phyloP scores from a whole-genome alignment of 1,284 basidiomycete genomes.

The Cutaneotrichosporon daszewskae region DNA sequence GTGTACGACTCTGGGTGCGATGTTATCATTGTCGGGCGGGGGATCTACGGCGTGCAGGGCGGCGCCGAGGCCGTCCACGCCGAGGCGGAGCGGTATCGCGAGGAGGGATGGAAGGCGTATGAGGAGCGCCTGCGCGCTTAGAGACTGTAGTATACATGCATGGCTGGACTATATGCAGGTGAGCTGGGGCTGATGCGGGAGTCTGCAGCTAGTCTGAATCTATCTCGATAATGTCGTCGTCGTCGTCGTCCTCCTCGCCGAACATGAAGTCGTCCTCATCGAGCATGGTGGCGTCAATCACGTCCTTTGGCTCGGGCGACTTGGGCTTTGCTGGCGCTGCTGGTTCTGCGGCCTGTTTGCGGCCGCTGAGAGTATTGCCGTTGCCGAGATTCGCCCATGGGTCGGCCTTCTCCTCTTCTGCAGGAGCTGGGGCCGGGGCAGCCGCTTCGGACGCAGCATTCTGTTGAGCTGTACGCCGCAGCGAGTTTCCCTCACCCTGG shows the following conservation, averaged over 20 bases:
- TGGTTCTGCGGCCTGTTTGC: conserved; percentile 8
- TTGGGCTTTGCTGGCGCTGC: conserved; percentile 3
- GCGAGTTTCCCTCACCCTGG: conserved; percentile 36
- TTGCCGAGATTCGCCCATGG: conserved; percentile 44
- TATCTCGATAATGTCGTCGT: conserved; percentile 41
- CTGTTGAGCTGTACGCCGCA: conserved; percentile 18
- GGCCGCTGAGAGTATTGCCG: conserved; percentile 33
- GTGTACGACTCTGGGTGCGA: conserved; percentile 83
- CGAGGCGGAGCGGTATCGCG: conserved; percentile 76
- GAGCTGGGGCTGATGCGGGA: not conserved
- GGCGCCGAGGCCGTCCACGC: conserved; percentile 57
- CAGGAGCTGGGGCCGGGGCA: not conserved
- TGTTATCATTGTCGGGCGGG: conserved; percentile 95
- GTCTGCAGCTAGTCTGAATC: conserved; percentile 35
- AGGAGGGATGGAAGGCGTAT: conserved; percentile 91
- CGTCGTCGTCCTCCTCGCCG: conserved; percentile 27
- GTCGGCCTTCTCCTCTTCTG: conserved; percentile 28
- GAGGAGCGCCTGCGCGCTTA: conserved; percentile 49
- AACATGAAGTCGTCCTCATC: conserved; percentile 43
- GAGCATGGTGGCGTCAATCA: conserved; percentile 42
- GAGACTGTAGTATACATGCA: conserved; percentile 12
- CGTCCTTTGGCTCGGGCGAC: conserved; percentile 20
- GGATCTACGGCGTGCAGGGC: conserved; percentile 71
- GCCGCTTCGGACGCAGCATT: conserved; percentile 3
- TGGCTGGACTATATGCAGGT: not conserved